Base-by-base conservation (phyloP, 345 rosid species). In the Acer yangbiense region DNA sequence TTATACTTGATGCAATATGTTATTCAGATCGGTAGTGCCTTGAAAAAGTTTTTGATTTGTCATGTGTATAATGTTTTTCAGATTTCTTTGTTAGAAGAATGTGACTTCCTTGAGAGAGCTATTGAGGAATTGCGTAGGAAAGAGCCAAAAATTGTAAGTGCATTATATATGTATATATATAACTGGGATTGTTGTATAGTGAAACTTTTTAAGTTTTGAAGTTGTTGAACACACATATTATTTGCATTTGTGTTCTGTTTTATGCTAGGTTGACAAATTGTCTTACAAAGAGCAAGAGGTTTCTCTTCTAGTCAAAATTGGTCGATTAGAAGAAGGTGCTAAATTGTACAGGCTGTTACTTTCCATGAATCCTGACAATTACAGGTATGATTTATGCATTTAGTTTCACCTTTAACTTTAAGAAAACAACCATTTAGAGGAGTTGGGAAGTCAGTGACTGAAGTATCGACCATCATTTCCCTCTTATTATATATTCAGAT, bases 301-400 rank as follows among this genome's bases (percentile, higher is more conserved):
- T 69, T 87, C 93, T 78, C 91, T 94, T 72, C 82, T 97, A 77
- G 86, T 91, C 78, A 94, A 90, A 88, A 86, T 90, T 89, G 94
- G 87, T 64, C 88, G 48, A 67, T 80, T 86, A 32, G 98, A 92
- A 82, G 98, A 93, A 88, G 98, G 90, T 74, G 90, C 81, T 77
- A 88, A 89, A 76, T 78, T 92, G 83, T 93, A 90, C 82, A 87
- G 83, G 90, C 82, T 23, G 58, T 87, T 97, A 65, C 98, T 97
- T 76, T 86, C 89, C 61, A 85, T 94, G 87, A 97, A 94, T 89
- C 98, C 99, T 63, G 99, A 97, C 87, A 94, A 97, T 79, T 97
- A 97, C 86, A 90, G 98, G 99, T 94, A 79, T 69, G 76, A 68
- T 66, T 77, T 58, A n/a, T 32, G 69, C 68, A 35, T 72, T 60